Evolutionary conservation across 2,329 filamentous ascomycete genomes (phyloP).

Genomic region (Lachnellula cervina): DNA sequence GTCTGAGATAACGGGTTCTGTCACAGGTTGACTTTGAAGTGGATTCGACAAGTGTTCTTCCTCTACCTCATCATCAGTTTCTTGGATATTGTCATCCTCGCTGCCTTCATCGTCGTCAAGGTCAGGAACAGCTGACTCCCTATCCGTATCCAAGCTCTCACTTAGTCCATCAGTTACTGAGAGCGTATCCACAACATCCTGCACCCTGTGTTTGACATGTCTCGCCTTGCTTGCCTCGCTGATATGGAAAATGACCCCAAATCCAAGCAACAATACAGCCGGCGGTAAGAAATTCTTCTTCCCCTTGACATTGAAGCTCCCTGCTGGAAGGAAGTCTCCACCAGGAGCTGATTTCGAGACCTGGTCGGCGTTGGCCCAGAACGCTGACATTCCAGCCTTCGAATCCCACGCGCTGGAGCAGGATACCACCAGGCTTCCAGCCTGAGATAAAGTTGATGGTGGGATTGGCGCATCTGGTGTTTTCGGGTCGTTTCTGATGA

Average conservation of each 20-base stretch:
- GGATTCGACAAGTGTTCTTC: slow-evolving; percentile 22
- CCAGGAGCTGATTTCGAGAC: slow-evolving; percentile 78
- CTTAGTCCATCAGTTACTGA: neutral
- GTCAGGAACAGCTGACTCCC: neutral
- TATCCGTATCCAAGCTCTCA: neutral
- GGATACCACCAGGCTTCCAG: slow-evolving; percentile 77
- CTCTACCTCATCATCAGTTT: slow-evolving; percentile 27
- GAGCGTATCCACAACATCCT: slow-evolving; percentile 30
- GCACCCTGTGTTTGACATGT: slow-evolving; percentile 69
- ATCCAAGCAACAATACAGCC: slow-evolving; percentile 79
- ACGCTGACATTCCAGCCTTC: slow-evolving; percentile 91
- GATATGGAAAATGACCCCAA: slow-evolving; percentile 82
- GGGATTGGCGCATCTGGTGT: slow-evolving; percentile 82
- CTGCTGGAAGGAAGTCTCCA: slow-evolving; percentile 74
- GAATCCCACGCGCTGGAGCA: slow-evolving; percentile 92
- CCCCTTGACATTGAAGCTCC: slow-evolving; percentile 75
- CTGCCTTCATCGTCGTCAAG: slow-evolving; percentile 15
- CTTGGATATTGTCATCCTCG: slow-evolving; percentile 16
- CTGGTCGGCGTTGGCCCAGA: slow-evolving; percentile 90
- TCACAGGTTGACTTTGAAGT: slow-evolving; percentile 12
- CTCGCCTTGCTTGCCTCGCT: slow-evolving; percentile 80
- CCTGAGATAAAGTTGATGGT: slow-evolving; percentile 85
- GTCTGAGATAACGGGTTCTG: slow-evolving; percentile 17
- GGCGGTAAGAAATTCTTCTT: slow-evolving; percentile 91
- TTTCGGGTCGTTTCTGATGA: slow-evolving; percentile 82